These are phyloP conservation scores for Naematelia encephala DNA, from an alignment of 768 basidiomycete genomes.

Conservation along the genomic window DNA sequence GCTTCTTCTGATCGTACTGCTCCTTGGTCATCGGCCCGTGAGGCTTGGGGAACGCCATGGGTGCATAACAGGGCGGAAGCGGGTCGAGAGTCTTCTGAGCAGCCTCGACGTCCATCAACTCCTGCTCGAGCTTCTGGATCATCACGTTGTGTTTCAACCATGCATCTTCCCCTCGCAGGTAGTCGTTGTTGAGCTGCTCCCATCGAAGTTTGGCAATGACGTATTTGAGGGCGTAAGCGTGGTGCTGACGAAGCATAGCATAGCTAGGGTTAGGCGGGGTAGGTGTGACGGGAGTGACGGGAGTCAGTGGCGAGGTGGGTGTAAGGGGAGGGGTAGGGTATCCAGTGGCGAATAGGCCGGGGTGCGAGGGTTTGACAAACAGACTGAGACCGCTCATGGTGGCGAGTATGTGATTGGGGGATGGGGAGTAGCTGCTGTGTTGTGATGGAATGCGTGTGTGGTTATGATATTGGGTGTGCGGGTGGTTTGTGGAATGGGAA, in stretches of 20 bases:
- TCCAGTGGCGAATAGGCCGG: conserved; percentile 23
- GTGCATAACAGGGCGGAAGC: conserved; percentile 28
- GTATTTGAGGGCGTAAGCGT: conserved; percentile 30
- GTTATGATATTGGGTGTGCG: background rate
- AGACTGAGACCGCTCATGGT: background rate
- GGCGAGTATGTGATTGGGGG: background rate
- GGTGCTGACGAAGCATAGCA: conserved; percentile 30
- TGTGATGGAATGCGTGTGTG: background rate
- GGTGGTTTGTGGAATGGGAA: background rate
- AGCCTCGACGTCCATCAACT: conserved; percentile 25
- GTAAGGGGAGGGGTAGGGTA: conserved; percentile 30
- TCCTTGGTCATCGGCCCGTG: conserved; percentile 38
- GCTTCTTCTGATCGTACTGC: conserved; percentile 20
- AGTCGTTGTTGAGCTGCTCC: conserved; percentile 35
- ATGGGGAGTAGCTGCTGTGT: background rate
- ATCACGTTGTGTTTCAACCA: conserved; percentile 29
- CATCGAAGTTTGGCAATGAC: conserved; percentile 36
- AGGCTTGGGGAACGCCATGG: conserved; percentile 23
- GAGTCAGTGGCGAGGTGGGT: conserved; percentile 9
- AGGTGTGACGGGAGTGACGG: background rate
- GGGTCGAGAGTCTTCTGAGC: conserved; percentile 35
- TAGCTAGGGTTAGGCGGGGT: conserved; percentile 21
- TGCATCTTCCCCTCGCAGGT: conserved; percentile 33
- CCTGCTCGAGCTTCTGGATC: conserved; percentile 36
- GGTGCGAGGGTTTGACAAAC: conserved; percentile 19